These are phyloP conservation scores for Castanopsis chinensis DNA, from an alignment of 306 rosid genomes.

Conservation along the genomic window DNA sequence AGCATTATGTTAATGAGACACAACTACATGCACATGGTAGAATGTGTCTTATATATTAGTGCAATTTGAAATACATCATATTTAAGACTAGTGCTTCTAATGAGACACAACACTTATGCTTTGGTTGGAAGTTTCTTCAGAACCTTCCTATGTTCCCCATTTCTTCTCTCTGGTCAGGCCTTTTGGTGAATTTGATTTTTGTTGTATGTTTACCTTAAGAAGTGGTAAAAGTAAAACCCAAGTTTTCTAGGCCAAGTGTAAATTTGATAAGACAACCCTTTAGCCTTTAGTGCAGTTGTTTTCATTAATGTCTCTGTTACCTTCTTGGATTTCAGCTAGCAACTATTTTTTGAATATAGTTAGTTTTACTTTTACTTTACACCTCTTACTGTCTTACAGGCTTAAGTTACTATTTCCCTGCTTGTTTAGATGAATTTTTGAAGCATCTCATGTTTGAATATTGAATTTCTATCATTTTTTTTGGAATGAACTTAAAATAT, in stretches of 20 bases:
- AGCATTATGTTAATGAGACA: background rate
- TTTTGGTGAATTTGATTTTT: conserved; percentile 7
- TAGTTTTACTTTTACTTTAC: background rate
- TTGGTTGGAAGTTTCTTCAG: background rate
- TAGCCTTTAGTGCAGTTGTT: too few species aligned
- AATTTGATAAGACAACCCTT: too few species aligned
- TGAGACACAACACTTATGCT: background rate
- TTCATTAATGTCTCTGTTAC: background rate
- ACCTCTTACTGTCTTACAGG: background rate
- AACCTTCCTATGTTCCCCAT: background rate
- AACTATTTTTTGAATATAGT: background rate
- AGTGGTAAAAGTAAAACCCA: background rate
- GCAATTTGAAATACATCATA: background rate
- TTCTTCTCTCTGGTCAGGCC: conserved; percentile 8
- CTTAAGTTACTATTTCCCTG: background rate
- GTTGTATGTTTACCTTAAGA: background rate
- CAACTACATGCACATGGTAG: background rate
- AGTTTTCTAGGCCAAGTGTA: background rate
- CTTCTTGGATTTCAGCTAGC: background rate
- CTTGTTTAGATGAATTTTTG: background rate
- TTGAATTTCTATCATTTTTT: background rate
- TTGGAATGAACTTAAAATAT: background rate
- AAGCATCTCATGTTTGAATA: background rate
- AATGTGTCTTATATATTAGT: background rate
- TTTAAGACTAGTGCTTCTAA: background rate